A percentile compares a stretch with the other conserved stretches of the same genome.
Conservation (phyloP, 495 filamentous ascomycete genomes). For the Tuber magnatum region DNA sequence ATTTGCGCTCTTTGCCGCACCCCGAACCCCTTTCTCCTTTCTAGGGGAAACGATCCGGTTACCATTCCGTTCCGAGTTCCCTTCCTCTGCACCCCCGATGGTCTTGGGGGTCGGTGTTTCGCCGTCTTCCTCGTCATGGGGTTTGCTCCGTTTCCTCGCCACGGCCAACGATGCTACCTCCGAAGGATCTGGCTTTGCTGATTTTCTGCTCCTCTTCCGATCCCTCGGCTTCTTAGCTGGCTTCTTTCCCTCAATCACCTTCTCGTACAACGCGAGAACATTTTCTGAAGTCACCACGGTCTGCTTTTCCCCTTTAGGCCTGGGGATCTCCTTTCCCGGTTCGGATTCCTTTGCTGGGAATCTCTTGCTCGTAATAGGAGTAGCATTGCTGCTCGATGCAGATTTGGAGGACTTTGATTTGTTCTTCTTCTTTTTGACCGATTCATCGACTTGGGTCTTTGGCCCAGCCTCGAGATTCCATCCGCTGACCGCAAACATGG, state of each 20-base stretch:
- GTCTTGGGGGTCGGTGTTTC: constrained; percentile 48
- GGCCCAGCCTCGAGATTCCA: constrained; percentile 72
- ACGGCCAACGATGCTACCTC: neutral
- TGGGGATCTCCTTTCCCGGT: constrained; percentile 14
- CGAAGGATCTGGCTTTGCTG: neutral
- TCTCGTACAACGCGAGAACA: constrained; percentile 67
- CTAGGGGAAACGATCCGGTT: constrained; percentile 16
- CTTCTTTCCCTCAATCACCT: constrained; percentile 60
- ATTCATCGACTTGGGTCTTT: constrained; percentile 56
- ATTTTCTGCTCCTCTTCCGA: constrained; percentile 23
- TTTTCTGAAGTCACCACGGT: constrained; percentile 60
- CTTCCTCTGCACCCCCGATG: constrained; percentile 41
- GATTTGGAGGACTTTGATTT: constrained; percentile 44
- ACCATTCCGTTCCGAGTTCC: constrained; percentile 18
- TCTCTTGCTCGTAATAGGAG: constrained; percentile 41
- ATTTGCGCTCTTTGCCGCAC: constrained; percentile 33
- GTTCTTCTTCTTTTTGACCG: constrained; percentile 22
- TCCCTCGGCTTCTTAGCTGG: constrained; percentile 25
- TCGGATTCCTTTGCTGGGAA: constrained; percentile 5
- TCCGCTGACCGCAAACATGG: constrained; percentile 90
- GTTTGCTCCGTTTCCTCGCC: constrained; percentile 30
- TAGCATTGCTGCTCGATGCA: constrained; percentile 33
- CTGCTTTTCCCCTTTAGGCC: constrained; percentile 40
- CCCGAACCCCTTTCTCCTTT: constrained; percentile 41
- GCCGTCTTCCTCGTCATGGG: constrained; percentile 33